phyloP scores from a whole-genome alignment of 2,329 filamentous ascomycete genomes.

The Zymoseptoria tritici region DNA sequence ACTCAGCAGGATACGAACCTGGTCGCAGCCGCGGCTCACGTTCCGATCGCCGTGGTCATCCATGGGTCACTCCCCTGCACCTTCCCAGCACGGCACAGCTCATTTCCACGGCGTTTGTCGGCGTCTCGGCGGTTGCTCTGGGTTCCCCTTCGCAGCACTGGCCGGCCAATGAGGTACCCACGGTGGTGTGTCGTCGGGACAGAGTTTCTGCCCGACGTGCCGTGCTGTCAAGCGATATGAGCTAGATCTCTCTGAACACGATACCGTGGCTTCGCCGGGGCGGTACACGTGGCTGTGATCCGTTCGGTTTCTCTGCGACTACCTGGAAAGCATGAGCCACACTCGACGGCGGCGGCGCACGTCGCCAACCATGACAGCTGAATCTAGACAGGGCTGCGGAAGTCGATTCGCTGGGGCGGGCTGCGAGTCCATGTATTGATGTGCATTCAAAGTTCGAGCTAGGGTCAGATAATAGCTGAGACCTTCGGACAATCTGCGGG shows the following conservation, averaged over 20 bases:
- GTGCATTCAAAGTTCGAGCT: not conserved
- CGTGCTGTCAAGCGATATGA: not conserved
- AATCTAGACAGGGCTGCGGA: not conserved
- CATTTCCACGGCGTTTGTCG: not conserved
- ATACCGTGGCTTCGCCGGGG: no score
- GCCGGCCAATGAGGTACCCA: not conserved
- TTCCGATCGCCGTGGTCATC: no score
- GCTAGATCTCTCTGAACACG: no score
- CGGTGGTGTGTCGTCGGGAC: not conserved
- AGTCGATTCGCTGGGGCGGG: not conserved
- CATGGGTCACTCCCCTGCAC: not conserved
- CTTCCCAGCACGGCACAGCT: not conserved
- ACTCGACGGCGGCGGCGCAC: no score
- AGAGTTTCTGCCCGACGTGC: not conserved
- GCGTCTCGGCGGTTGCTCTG: not conserved
- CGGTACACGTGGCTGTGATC: no score
- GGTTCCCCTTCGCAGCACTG: not conserved
- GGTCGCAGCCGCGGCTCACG: no score
- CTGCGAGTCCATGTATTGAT: not conserved
- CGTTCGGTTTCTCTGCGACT: no score
- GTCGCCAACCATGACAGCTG: no score
- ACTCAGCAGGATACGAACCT: no score
- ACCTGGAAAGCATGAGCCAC: no score
- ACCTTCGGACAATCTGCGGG: not conserved
- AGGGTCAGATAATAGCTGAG: not conserved